phyloP scores from a whole-genome alignment of 176 grass and related monocot genomes.

The Musa troglodytarum region DNA sequence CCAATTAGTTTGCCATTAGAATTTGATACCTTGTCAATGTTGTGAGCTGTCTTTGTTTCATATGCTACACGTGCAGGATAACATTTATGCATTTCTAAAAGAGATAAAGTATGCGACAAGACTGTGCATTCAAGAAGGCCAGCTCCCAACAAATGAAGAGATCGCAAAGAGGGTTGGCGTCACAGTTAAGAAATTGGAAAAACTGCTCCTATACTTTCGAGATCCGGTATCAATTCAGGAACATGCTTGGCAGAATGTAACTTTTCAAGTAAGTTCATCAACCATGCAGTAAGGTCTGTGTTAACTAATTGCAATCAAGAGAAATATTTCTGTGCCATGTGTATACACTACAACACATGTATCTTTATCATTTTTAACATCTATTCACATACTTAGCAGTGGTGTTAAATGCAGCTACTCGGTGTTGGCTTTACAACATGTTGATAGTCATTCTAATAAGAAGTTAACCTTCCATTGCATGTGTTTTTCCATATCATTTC shows the following conservation, averaged over 20 bases:
- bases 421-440: no score
- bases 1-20: not conserved
- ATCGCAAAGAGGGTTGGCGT: constrained; percentile 56
- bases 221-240: constrained; percentile 57
- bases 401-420: no score
- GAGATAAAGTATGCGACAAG: constrained; percentile 58
- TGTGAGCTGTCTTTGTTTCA: not conserved
- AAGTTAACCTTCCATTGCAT: no score
- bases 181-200: constrained; percentile 52
- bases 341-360: no score
- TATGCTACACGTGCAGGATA: constrained; percentile 32
- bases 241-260: constrained; percentile 44
- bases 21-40: not conserved
- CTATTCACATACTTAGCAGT: no score
- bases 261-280: constrained; percentile 45
- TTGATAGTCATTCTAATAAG: no score
- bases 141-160: constrained; percentile 40
- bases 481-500: no score
- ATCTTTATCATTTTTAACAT: no score
- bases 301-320: not conserved
- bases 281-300: not conserved
- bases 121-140: constrained; percentile 60
- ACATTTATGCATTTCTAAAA: constrained; percentile 48
- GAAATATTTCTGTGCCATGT: not conserved
- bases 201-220: constrained; percentile 39